These are phyloP conservation scores for Globisporangium solare DNA, from an alignment of 352 stramenopile genomes.

Conservation along the genomic window DNA sequence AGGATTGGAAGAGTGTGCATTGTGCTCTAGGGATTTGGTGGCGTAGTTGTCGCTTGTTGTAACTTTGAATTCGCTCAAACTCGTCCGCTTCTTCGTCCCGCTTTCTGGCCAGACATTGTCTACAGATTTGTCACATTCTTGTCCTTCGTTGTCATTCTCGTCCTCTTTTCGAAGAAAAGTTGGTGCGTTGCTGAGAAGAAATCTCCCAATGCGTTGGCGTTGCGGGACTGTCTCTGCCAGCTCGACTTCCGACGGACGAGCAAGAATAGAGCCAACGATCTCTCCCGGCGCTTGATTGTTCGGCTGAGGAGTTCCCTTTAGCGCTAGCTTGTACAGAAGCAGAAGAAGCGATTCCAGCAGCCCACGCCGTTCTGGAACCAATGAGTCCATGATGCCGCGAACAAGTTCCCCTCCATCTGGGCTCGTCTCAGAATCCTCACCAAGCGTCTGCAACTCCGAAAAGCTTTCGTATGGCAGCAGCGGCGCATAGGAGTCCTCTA, in stretches of 20 bases:
- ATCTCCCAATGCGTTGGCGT: conserved; percentile 11
- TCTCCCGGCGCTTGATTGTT: conserved; percentile 10
- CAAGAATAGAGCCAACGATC: conserved; percentile 13
- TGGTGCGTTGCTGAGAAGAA: conserved; percentile 21
- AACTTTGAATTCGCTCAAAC: background rate
- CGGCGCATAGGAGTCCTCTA: conserved; percentile 19
- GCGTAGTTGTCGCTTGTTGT: background rate
- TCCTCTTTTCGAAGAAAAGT: conserved; percentile 11
- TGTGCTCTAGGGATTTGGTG: too few relatives aligned
- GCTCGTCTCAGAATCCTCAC: background rate
- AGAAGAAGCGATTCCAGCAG: conserved; percentile 26
- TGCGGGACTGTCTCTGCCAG: conserved; percentile 1
- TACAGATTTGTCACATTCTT: background rate
- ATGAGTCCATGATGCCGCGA: background rate
- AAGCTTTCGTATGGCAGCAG: conserved; percentile 18
- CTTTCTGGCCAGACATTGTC: background rate
- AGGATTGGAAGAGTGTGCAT: background rate
- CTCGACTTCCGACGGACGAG: conserved; percentile 2
- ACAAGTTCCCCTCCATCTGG: background rate
- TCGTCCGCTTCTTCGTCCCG: background rate
- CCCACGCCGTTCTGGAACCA: conserved; percentile 16
- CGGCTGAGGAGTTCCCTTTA: conserved; percentile 14
- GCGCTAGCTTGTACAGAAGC: conserved; percentile 26
- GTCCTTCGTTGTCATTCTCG: background rate
- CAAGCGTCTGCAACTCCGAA: background rate